Evolutionary conservation across 805 yeast species (phyloP).

Genomic region (Metschnikowia bowlesiae): DNA sequence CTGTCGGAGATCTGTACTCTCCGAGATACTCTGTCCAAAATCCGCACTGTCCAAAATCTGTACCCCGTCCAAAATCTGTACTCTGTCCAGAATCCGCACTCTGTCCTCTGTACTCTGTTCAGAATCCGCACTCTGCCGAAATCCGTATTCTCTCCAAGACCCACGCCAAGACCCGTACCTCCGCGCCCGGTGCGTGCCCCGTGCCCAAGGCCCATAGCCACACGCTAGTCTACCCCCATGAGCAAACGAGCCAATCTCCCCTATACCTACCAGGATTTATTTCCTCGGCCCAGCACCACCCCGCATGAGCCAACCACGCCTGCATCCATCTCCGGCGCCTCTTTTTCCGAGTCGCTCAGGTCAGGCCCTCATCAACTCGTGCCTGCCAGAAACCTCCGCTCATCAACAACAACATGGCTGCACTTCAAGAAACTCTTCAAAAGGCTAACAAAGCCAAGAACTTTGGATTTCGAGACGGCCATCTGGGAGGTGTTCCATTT

Average conservation of each 20-base stretch:
- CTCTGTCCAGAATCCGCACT: no score
- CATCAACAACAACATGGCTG: conserved; percentile 14
- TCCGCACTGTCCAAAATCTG: no score
- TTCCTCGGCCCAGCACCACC: conserved; percentile 25
- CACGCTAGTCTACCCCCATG: conserved; percentile 18
- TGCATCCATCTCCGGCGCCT: conserved; percentile 21
- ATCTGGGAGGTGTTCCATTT: conserved; percentile 83
- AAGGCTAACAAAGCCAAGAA: conserved; percentile 59
- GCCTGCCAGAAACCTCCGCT: conserved; percentile 11
- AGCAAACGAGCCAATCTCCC: conserved; percentile 38
- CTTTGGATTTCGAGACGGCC: conserved; percentile 89
- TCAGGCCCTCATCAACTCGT: conserved; percentile 14
- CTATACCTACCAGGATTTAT: conserved; percentile 40
- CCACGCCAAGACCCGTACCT: not conserved
- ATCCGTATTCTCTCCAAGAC: no score
- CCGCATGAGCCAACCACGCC: conserved; percentile 15
- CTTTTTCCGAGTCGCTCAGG: conserved; percentile 18
- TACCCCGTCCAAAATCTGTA: no score
- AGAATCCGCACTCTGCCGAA: no score
- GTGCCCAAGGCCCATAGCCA: not conserved
- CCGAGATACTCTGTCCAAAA: no score
- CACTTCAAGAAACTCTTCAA: conserved; percentile 29
- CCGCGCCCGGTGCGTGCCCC: not conserved
- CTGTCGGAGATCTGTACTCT: no score
- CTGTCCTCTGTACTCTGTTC: no score